Base-by-base conservation (phyloP, 495 filamentous ascomycete species). In the Lophiotrema nucula region DNA sequence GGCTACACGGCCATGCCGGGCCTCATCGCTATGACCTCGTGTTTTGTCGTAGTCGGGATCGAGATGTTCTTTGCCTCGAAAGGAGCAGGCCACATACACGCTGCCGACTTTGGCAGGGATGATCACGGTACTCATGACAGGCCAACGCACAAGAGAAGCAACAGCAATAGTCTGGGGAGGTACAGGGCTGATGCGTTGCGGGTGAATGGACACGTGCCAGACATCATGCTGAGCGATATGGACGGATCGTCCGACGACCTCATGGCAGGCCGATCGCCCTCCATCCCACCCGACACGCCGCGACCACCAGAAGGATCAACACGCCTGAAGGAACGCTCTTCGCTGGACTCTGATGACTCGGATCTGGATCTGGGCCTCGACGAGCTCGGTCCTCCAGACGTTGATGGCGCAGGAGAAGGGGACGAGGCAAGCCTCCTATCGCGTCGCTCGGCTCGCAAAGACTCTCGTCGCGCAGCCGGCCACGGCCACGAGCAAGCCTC, bases 61-160 rank as follows among this genome's bases (percentile, higher is more conserved):
- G 74, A 77, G 64, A 76, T 76, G 74, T 67, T 74, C 47, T 76
- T 73, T 47, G 73, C 73, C 22, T 71, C 58, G 6, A 67, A 69
- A 47, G 73, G 73, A 11, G 72, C 69, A 3, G 70, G 68, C 16
- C 73, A 75, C 47, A 57, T 60, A 4, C 69, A 71, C 47, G 37
- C 60, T 12, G 56, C 26, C 13, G 69, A 67, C 19, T 70, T 60
- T 23, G 28, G 35, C 24, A 51, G 58, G 3, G 23, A 62, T 45
- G 49, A 15, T 11, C 35, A 60, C 35, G 28, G 24, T 44, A 19
- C 24, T 21, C 55, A 58, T 31, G 1, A 48, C 13, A 37, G 60
- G 35, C 41, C 49, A 44, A 16, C 15, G 5, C 54, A 60, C 31
- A 54, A 50, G 37, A 41, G 60, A 48, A 56, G 39, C 28, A 60